phyloP scores from a whole-genome alignment of 2,329 filamentous ascomycete genomes.

The Penicillium sp. region DNA sequence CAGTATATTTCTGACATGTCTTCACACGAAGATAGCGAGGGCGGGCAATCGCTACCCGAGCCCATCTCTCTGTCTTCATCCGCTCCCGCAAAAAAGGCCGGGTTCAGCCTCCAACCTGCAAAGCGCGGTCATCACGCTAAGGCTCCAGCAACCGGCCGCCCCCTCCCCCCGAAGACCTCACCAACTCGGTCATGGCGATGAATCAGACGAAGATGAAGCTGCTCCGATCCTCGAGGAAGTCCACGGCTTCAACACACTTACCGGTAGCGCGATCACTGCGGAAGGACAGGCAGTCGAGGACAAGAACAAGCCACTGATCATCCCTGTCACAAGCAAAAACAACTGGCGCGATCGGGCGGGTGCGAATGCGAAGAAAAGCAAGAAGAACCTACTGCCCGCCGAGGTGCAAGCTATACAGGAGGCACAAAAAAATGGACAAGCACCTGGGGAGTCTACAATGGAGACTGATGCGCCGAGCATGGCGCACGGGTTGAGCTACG shows the following conservation, averaged over 20 bases:
- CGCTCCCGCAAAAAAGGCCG: conserved; percentile 29
- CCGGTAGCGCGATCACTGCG: conserved; percentile 39
- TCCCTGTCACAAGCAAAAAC: conserved; percentile 76
- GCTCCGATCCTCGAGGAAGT: conserved; percentile 45
- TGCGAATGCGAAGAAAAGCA: conserved; percentile 53
- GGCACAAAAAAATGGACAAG: conserved; percentile 35
- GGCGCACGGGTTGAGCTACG: conserved; percentile 54
- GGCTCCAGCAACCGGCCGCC: conserved; percentile 18
- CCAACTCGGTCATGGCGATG: conserved; percentile 43
- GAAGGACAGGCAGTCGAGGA: conserved; percentile 36
- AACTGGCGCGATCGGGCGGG: conserved; percentile 58
- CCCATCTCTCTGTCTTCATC: conserved; percentile 44
- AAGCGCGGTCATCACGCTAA: conserved; percentile 18
- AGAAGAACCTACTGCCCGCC: conserved; percentile 58
- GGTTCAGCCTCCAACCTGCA: conserved; percentile 34
- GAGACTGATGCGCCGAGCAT: conserved; percentile 52
- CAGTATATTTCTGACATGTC: conserved; percentile 17
- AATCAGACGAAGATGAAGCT: conserved; percentile 50
- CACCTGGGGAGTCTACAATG: conserved; percentile 37
- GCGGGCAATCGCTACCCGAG: conserved; percentile 20
- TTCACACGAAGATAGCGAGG: conserved; percentile 10
- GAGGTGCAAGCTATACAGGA: conserved; percentile 52
- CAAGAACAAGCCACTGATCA: conserved; percentile 64
- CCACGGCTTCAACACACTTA: conserved; percentile 52
- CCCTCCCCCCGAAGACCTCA: conserved; percentile 32